Evolutionary conservation across 148 eudicot genomes (phyloP), one percentile per base, ranked within the genome.

Genomic region (Polygonum maritimum): DNA sequence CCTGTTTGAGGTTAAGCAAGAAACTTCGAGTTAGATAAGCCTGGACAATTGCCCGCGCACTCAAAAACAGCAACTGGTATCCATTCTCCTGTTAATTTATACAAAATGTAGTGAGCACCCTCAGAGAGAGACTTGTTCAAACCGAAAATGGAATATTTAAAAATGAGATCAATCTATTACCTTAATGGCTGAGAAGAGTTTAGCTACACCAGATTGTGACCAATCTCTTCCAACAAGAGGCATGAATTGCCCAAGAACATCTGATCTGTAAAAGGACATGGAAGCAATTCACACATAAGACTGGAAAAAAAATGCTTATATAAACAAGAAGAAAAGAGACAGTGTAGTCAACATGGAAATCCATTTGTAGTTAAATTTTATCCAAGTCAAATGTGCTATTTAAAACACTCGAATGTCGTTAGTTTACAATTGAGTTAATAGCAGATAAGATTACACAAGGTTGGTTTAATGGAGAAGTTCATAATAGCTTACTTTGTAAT

Each of bases 181-280:
- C 99, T 95, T 91, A 71, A 95, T 95, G 80, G 99, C 99, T 80
- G 85, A 91, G 85, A 95, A 95, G 78, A 95, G 88, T 21, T 92
- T 90, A 85, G 99, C 94, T 74, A 95, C 97, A 40, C 99, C 98
- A 71, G 94, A 90, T 58, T 95, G 98, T 40, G 98, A 88, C 99
- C 99, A 95, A 82, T 95, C 99, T 83, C 88, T 95, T 80, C 99
- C 99, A 82, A 95, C 97, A 80, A 95, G 85, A 75, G 98, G 99
- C 99, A 92, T 92, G 83, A 95, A 89, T 74, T 95, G 99, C 82
- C 99, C 99, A 83, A 95, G 99, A 87, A 95, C 99, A 84, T 95
- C 99, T 65, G 99, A 95, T 88, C 99, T 95, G 83, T 62, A 82
- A 80, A 80, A 57, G 71, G 11, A 9, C 63, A 57, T 57, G 12